Conservation (phyloP, 2,329 filamentous ascomycete species). For the Aspergillus thermomutatus region DNA sequence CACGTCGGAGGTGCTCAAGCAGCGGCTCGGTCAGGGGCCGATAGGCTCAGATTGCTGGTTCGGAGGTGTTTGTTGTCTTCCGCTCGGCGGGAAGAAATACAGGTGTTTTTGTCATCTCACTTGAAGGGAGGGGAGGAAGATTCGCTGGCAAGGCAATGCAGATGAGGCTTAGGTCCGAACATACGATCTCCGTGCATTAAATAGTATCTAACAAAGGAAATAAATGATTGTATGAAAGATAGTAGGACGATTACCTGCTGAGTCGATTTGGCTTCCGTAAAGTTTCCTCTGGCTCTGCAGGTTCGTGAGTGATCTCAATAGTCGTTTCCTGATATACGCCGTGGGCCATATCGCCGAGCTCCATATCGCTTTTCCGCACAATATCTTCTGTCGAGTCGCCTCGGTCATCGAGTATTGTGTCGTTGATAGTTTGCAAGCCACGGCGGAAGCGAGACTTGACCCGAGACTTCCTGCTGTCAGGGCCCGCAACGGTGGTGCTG, state of each 20-base stretch:
- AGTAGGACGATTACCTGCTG: neutral
- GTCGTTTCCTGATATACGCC: constrained; percentile 42
- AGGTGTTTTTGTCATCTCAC: too few species aligned
- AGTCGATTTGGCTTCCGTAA: constrained; percentile 3
- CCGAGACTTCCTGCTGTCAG: constrained; percentile 12
- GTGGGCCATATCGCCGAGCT: constrained; percentile 30
- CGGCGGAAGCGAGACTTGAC: constrained; percentile 19
- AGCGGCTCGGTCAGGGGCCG: too few species aligned
- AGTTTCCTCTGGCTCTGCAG: constrained; percentile 15
- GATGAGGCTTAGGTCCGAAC: too few species aligned
- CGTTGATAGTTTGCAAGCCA: constrained; percentile 17
- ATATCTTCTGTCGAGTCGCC: constrained; percentile 47
- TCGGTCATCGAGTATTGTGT: constrained; percentile 21
- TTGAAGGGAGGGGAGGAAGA: too few species aligned
- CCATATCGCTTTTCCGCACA: constrained; percentile 30
- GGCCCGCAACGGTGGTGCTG: constrained; percentile 18
- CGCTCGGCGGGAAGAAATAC: too few species aligned
- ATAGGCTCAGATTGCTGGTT: too few species aligned
- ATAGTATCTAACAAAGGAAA: too few species aligned
- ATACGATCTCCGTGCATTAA: too few species aligned
- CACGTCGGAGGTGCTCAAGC: too few species aligned
- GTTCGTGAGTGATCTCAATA: constrained; percentile 40
- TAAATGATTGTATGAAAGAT: neutral
- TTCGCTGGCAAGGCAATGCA: too few species aligned
- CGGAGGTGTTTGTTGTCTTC: too few species aligned